Percentiles rank a stretch among this genome's conserved stretches.
These are phyloP conservation scores for Lanmaoa rubissima DNA, from an alignment of 768 basidiomycete genomes.

Conservation along the genomic window DNA sequence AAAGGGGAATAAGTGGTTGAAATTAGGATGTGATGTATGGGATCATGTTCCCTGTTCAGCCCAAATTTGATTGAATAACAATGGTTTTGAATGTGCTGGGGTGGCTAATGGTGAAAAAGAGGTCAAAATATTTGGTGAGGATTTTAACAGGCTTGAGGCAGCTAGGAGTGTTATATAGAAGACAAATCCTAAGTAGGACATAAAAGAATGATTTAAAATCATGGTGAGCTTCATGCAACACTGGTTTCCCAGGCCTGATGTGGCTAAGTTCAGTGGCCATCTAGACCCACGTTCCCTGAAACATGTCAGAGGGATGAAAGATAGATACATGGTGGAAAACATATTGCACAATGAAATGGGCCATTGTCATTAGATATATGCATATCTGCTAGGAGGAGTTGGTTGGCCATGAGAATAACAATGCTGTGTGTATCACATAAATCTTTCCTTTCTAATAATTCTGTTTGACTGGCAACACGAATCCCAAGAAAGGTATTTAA, in stretches of 20 bases:
- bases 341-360: not conserved
- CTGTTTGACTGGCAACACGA: not conserved
- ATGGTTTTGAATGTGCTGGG: no score
- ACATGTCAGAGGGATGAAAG: not conserved
- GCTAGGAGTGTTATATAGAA: no score
- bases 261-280: constrained; percentile 7
- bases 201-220: not conserved
- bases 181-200: no score
- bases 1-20: no score
- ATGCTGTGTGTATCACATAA: not conserved
- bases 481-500: not conserved
- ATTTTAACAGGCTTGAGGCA: no score
- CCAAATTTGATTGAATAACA: no score
- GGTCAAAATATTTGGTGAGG: no score
- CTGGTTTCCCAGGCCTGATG: not conserved
- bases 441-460: not conserved
- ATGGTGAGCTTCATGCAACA: not conserved
- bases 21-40: no score
- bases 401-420: not conserved
- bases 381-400: not conserved
- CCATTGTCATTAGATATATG: not conserved
- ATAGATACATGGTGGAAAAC: not conserved
- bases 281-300: constrained; percentile 2
- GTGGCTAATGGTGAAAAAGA: no score
- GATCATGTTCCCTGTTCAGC: no score